These are phyloP conservation scores for Bruguiera sexangula DNA, from an alignment of 345 rosid species.

Conservation along the genomic window DNA sequence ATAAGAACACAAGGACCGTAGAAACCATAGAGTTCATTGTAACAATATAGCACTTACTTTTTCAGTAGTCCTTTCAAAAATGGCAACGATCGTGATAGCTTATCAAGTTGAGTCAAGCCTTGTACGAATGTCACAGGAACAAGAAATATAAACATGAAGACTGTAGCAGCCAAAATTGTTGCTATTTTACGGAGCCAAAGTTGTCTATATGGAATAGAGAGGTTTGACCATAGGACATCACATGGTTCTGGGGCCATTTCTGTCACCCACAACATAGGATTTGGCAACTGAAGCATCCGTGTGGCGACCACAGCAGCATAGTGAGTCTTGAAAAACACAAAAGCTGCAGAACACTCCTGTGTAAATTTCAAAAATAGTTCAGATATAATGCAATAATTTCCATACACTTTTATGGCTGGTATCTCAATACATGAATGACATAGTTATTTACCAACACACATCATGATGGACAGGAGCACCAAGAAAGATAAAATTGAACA, in stretches of 20 bases:
- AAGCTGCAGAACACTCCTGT: conserved; percentile 88
- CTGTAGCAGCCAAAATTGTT: conserved; percentile 54
- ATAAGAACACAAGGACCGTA: background rate
- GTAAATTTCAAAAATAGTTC: background rate
- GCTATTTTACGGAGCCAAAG: conserved; percentile 84
- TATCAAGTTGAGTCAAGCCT: conserved; percentile 67
- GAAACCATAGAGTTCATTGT: conserved; percentile 3
- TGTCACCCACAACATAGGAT: conserved; percentile 96
- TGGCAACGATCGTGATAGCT: conserved; percentile 55
- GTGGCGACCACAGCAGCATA: conserved; percentile 78
- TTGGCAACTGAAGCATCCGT: conserved; percentile 72
- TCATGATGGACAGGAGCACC: too few species aligned
- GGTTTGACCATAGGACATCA: conserved; percentile 89
- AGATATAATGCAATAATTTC: background rate
- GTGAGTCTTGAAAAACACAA: conserved; percentile 89
- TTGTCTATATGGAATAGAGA: conserved; percentile 69
- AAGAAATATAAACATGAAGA: conserved; percentile 71
- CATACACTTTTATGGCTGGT: too few species aligned
- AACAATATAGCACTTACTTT: conserved; percentile 43
- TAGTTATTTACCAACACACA: too few species aligned
- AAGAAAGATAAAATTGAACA: too few species aligned
- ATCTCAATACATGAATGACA: too few species aligned
- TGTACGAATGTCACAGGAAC: conserved; percentile 78
- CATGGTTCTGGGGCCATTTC: conserved; percentile 88
- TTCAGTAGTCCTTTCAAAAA: conserved; percentile 52